Evolutionary conservation across 2,329 filamentous ascomycete genomes (phyloP), one percentile per base, ranked within the genome.

Genomic region (Graphilbum ipis-grandicollis): DNA sequence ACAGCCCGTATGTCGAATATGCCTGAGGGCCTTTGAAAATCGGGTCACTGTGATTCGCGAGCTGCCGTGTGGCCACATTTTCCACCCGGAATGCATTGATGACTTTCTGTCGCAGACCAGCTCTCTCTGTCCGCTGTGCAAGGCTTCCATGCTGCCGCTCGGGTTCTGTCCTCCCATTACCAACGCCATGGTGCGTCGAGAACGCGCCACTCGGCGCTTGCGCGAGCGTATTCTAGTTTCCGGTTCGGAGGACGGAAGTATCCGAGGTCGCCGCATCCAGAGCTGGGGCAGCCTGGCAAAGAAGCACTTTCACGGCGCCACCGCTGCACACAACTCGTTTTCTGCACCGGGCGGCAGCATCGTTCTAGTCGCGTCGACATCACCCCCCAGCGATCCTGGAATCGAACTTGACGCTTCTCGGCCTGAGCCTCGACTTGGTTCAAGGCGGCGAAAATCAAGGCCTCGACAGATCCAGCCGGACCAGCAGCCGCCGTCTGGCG

Each of bases 1-100:
- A n/a, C 90, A 96, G 52, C 75, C 82, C 0, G 76, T 70, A 3
- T 96, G 90, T 51, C 74, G 82, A n/a, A 93, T 96, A 37, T 98
- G 90, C 51, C 66, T 93, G 1, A 80, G 84, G 38, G 73, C 82
- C 41, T 96, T 83, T 49, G 66, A 79, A 21, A 68, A 74, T 14
- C 68, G 71, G 28, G 58, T 65, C 15, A 79, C 81, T 0, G 69
- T 75, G 17, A 85, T 96, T 38, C 79, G 85, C 38, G 81, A 94
- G 55, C 63, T 96, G 3, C 75, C 83, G 0, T 98, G 90, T 48
- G 75, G 79, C 1, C 90, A 98, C 52, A 88, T 96, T 39, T 98
- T 86, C 55, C 88, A 98, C 46, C 79, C 82, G 0, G 78, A 81
- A 44, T 98, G 90, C 50, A 86, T 96, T 44, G 86, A 96, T 50